Evolutionary conservation across 2,329 filamentous ascomycete species (phyloP).

Genomic region (Exophiala dermatitidis): DNA sequence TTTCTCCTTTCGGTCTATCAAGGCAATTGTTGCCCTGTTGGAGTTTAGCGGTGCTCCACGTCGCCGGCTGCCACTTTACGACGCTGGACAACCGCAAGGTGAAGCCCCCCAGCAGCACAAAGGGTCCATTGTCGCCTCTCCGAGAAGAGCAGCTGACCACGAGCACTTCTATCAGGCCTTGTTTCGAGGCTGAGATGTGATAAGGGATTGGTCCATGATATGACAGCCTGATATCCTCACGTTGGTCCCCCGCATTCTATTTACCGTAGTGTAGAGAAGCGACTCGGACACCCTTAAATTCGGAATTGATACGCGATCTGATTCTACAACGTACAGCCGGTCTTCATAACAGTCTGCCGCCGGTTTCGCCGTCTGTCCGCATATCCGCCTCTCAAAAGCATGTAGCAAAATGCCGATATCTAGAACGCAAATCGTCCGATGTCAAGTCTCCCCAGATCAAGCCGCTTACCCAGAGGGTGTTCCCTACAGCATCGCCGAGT

Average conservation of each 20-base stretch:
- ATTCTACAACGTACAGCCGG: too few species aligned
- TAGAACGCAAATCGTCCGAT: background rate
- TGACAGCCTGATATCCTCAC: too few species aligned
- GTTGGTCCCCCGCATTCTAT: too few species aligned
- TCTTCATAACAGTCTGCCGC: background rate
- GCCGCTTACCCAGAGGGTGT: too few species aligned
- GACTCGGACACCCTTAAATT: too few species aligned
- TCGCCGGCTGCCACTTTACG: background rate
- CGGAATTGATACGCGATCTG: too few species aligned
- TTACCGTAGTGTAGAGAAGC: too few species aligned
- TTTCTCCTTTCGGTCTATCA: conserved; percentile 15
- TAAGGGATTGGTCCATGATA: background rate
- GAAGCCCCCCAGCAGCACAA: background rate
- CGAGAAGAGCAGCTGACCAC: conserved; percentile 13
- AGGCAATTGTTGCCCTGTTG: conserved; percentile 14
- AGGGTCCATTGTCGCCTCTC: background rate
- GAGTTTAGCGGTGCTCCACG: conserved; percentile 15
- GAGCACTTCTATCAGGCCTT: conserved; percentile 1
- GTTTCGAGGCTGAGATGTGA: too few species aligned
- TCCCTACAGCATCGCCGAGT: conserved; percentile 1
- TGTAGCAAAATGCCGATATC: background rate
- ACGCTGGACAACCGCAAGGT: background rate
- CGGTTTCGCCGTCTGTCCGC: background rate
- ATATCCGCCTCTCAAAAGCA: background rate
- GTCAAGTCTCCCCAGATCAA: too few species aligned